phyloP scores from a whole-genome alignment of 2,329 filamentous ascomycete genomes.

The Aspergillus sojae region DNA sequence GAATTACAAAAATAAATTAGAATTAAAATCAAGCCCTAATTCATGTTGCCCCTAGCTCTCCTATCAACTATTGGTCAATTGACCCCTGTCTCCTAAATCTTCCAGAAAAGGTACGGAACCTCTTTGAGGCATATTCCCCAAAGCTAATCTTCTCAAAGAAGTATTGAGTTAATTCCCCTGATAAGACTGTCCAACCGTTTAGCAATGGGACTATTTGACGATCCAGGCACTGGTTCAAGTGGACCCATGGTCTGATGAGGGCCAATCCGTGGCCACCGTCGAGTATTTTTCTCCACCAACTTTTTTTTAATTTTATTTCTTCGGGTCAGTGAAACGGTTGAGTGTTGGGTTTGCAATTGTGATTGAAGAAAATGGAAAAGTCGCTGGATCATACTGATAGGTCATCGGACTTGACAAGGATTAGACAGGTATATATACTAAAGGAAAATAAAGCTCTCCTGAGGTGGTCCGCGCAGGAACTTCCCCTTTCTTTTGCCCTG shows the following conservation, averaged over 20 bases:
- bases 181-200: neutral
- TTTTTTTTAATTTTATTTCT: neutral
- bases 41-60: neutral
- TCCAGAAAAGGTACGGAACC: slow-evolving; percentile 3
- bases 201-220: slow-evolving; percentile 2
- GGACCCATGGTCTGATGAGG: neutral
- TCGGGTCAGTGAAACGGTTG: neutral
- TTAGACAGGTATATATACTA: neutral
- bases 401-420: neutral
- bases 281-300: neutral
- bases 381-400: neutral
- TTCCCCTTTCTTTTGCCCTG: neutral
- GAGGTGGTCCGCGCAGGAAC: neutral
- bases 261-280: neutral
- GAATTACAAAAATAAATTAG: neutral
- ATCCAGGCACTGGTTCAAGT: neutral
- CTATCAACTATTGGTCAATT: neutral
- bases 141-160: neutral
- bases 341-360: neutral
- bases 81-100: neutral
- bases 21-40: neutral
- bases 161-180: neutral
- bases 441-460: neutral
- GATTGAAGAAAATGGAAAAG: neutral
- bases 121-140: neutral